A percentile compares a stretch with the other conserved stretches of the same genome.
These are phyloP conservation scores for Diaporthe eres DNA, from an alignment of 2,329 filamentous ascomycete genomes.

Conservation along the genomic window DNA sequence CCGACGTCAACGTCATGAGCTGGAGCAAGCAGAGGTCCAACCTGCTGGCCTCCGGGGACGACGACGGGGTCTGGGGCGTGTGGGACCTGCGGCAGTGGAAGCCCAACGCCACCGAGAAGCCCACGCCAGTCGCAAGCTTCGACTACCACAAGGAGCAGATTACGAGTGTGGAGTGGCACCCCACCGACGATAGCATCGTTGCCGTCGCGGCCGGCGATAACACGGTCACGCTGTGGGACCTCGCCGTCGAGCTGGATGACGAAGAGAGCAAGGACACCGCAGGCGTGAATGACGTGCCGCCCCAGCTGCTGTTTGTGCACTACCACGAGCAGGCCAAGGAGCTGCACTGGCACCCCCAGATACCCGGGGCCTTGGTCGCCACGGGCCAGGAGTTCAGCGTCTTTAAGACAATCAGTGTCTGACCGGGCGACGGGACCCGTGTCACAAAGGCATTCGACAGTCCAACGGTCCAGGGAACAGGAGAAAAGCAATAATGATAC, in stretches of 20 bases:
- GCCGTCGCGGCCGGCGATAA: conserved; percentile 93
- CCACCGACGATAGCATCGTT: conserved; percentile 95
- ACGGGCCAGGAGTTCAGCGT: conserved; percentile 93
- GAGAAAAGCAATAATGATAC: conserved; percentile 16
- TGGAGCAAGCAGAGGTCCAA: conserved; percentile 93
- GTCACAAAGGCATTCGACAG: background rate
- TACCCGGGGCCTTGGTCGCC: conserved; percentile 88
- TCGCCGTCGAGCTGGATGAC: conserved; percentile 96
- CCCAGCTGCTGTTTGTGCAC: conserved; percentile 95
- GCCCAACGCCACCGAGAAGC: conserved; percentile 68
- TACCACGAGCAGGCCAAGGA: conserved; percentile 97
- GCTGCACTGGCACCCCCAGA: conserved; percentile 97
- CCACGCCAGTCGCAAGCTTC: conserved; percentile 91
- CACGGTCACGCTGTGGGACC: conserved; percentile 95
- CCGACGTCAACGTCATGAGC: conserved; percentile 96
- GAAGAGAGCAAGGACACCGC: conserved; percentile 94
- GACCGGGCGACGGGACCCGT: conserved; percentile 43
- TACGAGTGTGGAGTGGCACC: conserved; percentile 97
- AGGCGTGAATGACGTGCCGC: conserved; percentile 89
- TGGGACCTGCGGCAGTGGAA: conserved; percentile 99
- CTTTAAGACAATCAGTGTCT: conserved; percentile 88
- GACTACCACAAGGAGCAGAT: conserved; percentile 97
- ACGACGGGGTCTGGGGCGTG: conserved; percentile 94
- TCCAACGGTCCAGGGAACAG: background rate
- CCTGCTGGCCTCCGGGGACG: conserved; percentile 90